phyloP scores from a whole-genome alignment of 257 asterid species.

The Solanum paucissectum region DNA sequence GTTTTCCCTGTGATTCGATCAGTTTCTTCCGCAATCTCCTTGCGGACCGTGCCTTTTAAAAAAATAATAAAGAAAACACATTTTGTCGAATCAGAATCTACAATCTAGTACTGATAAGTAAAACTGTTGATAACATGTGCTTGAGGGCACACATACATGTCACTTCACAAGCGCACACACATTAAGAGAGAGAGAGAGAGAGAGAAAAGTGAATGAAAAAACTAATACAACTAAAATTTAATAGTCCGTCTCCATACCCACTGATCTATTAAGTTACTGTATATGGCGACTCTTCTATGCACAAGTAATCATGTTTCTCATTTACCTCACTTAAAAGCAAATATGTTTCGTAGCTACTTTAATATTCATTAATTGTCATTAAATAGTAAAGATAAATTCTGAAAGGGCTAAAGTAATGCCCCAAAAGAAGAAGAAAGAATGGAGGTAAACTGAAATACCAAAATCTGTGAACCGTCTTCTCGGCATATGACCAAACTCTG shows the following conservation, averaged over 20 bases:
- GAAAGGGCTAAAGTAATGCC: not conserved
- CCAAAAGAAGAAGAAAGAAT: not conserved
- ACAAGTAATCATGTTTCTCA: not conserved
- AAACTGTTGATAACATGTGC: not conserved
- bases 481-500: constrained; percentile 80
- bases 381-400: not conserved
- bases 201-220: not conserved
- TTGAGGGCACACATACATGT: not conserved
- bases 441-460: constrained; percentile 27
- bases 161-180: not conserved
- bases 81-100: not conserved
- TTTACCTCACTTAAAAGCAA: not conserved
- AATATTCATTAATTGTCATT: not conserved
- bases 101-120: not conserved
- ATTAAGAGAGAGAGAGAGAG: not conserved
- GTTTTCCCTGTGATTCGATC: constrained; percentile 89
- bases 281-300: not conserved
- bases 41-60: constrained; percentile 65
- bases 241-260: not conserved
- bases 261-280: not conserved
- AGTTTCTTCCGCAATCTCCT: constrained; percentile 87
- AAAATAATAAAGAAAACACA: not conserved
- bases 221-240: not conserved
- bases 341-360: not conserved
- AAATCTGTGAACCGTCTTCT: constrained; percentile 61